phyloP scores from a whole-genome alignment of 2,329 filamentous ascomycete species.

The Plectosphaerella sp. region DNA sequence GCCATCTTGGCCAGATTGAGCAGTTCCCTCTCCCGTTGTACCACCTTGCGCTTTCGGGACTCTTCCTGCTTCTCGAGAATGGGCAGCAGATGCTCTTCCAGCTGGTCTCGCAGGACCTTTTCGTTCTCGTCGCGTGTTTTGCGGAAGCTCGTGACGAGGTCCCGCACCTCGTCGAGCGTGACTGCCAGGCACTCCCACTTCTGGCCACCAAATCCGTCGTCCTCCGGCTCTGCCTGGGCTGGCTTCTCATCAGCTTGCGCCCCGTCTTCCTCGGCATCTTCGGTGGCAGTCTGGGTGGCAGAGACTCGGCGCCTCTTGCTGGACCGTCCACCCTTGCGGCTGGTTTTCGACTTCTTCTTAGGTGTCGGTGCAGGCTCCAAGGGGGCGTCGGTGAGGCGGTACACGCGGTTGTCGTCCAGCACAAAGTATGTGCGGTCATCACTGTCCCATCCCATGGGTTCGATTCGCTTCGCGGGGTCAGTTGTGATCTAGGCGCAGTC shows the following conservation, averaged over 20 bases:
- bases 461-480: conserved; percentile 53
- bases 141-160: conserved; percentile 65
- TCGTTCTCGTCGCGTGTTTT: conserved; percentile 83
- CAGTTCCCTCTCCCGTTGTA: conserved; percentile 70
- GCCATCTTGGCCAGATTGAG: conserved; percentile 80
- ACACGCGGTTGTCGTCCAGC: conserved; percentile 89
- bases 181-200: conserved; percentile 91
- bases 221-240: conserved; percentile 24
- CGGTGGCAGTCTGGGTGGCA: conserved; percentile 28
- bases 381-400: conserved; percentile 76
- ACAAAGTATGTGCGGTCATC: conserved; percentile 86
- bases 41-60: conserved; percentile 65
- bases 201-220: conserved; percentile 68
- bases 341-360: conserved; percentile 64
- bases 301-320: conserved; percentile 67
- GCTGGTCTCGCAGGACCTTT: conserved; percentile 65
- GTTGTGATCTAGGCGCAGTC: conserved; percentile 13
- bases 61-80: conserved; percentile 77
- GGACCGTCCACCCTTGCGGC: conserved; percentile 55
- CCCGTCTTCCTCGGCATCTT: conserved; percentile 26
- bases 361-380: conserved; percentile 55
- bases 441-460: conserved; percentile 83
- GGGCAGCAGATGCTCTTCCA: conserved; percentile 77
- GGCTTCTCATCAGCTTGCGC: conserved; percentile 16
- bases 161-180: conserved; percentile 70